Conservation (phyloP, 139 green algal species). For the Microglena sp. region DNA sequence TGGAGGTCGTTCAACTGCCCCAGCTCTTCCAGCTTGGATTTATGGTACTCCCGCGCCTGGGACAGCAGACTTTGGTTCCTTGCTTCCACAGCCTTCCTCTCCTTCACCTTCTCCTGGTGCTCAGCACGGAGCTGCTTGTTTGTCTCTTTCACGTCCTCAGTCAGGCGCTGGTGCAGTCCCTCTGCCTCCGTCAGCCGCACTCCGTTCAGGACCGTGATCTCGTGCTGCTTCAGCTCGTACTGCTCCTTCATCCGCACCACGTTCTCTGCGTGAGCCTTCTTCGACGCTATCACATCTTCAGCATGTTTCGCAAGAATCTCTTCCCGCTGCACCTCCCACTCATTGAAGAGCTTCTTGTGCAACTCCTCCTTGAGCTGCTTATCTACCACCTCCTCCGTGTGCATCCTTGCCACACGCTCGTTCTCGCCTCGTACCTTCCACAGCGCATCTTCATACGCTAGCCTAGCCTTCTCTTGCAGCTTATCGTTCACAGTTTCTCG, state of each 20-base stretch:
- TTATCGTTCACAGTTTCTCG: slow-evolving; percentile 13
- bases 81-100: slow-evolving; percentile 19
- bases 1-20: too few species aligned
- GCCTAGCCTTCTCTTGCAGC: neutral
- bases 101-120: slow-evolving; percentile 12
- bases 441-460: slow-evolving; percentile 1
- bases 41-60: slow-evolving; percentile 16
- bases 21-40: slow-evolving; percentile 10
- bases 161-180: slow-evolving; percentile 3
- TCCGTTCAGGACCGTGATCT: slow-evolving; percentile 8
- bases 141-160: neutral
- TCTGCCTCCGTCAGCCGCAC: slow-evolving; percentile 20
- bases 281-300: neutral
- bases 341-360: slow-evolving; percentile 23
- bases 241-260: neutral
- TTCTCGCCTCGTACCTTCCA: slow-evolving; percentile 15
- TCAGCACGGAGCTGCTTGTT: slow-evolving; percentile 11
- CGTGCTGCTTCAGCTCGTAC: too few species aligned
- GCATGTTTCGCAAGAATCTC: neutral
- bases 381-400: slow-evolving; percentile 20
- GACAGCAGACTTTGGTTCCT: slow-evolving; percentile 15
- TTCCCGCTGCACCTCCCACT: neutral
- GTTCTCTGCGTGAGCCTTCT: slow-evolving; percentile 1
- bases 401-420: slow-evolving; percentile 10
- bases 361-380: slow-evolving; percentile 14